Percentiles rank a stretch among this genome's conserved stretches.
Evolutionary conservation across 257 asterid genomes (phyloP).

Genomic region (Fraxinus anomala): DNA sequence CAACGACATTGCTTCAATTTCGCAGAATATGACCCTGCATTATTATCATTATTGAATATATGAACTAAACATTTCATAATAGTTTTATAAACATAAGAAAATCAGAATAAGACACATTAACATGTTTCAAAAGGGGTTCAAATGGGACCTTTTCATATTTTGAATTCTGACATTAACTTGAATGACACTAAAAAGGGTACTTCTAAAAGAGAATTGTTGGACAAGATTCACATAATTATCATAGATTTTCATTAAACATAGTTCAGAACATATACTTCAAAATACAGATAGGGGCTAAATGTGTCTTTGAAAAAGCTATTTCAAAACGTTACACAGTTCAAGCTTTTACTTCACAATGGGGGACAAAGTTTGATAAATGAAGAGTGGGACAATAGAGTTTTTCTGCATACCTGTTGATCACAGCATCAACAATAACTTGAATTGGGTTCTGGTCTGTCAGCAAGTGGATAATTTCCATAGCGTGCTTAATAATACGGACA

Average conservation of each 20-base stretch:
- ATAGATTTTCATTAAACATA: not conserved
- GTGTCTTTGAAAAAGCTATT: not conserved
- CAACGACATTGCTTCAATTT: not conserved
- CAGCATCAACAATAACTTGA: slow-evolving; percentile 7
- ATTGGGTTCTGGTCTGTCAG: slow-evolving; percentile 7
- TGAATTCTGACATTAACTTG: not conserved
- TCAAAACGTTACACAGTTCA: not conserved
- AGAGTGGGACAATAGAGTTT: not conserved
- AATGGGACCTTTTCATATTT: not conserved
- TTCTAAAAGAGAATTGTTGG: not conserved
- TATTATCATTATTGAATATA: not conserved
- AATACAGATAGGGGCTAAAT: not conserved
- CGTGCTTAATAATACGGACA: slow-evolving; percentile 3
- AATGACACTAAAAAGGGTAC: not conserved
- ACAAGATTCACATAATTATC: not conserved
- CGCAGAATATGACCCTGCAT: not conserved
- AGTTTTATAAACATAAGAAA: not conserved
- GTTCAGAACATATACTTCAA: not conserved
- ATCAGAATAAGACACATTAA: not conserved
- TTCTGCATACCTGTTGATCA: not conserved
- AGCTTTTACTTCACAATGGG: not conserved
- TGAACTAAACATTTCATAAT: not conserved
- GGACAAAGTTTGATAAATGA: not conserved
- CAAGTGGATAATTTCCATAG: slow-evolving; percentile 10
- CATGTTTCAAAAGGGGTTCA: not conserved